phyloP scores from a whole-genome alignment of 805 yeast genomes.

The Scheffersomyces stipitis region DNA sequence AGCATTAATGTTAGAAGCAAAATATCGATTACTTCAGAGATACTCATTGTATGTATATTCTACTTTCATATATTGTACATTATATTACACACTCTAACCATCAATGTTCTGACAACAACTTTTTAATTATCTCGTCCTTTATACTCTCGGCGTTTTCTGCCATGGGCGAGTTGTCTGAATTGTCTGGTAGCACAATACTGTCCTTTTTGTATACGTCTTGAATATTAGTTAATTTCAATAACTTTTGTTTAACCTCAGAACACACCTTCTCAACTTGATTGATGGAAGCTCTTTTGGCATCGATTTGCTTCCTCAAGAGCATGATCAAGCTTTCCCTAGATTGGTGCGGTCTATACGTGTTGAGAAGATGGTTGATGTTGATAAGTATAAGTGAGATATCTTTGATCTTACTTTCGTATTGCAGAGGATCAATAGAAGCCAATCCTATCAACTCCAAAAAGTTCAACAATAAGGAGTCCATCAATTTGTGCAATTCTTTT shows the following conservation, averaged over 20 bases:
- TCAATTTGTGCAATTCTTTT: conserved; percentile 72
- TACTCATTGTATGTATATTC: too few relatives aligned
- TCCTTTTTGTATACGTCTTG: too few relatives aligned
- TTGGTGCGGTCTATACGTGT: conserved; percentile 94
- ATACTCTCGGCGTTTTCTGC: too few relatives aligned
- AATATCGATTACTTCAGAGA: too few relatives aligned
- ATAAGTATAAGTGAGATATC: conserved; percentile 76
- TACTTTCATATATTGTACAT: too few relatives aligned
- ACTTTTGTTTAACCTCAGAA: conserved; percentile 35
- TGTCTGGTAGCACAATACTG: too few relatives aligned
- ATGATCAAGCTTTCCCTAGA: conserved; percentile 85
- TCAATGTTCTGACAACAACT: conserved; percentile 3
- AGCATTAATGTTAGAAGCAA: too few relatives aligned
- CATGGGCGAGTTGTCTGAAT: too few relatives aligned
- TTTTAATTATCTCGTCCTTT: conserved; percentile 3
- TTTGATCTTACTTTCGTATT: conserved; percentile 62
- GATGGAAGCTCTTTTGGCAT: conserved; percentile 57
- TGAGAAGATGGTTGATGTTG: conserved; percentile 87
- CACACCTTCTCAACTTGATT: conserved; percentile 42
- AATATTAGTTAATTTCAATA: conserved; percentile 20
- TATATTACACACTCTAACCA: too few relatives aligned
- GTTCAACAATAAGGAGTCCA: conserved; percentile 75
- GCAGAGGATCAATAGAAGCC: conserved; percentile 69
- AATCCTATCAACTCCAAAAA: conserved; percentile 82
- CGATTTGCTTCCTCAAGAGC: conserved; percentile 69